phyloP scores from a whole-genome alignment of 495 filamentous ascomycete species.

The Penicillium silybi region DNA sequence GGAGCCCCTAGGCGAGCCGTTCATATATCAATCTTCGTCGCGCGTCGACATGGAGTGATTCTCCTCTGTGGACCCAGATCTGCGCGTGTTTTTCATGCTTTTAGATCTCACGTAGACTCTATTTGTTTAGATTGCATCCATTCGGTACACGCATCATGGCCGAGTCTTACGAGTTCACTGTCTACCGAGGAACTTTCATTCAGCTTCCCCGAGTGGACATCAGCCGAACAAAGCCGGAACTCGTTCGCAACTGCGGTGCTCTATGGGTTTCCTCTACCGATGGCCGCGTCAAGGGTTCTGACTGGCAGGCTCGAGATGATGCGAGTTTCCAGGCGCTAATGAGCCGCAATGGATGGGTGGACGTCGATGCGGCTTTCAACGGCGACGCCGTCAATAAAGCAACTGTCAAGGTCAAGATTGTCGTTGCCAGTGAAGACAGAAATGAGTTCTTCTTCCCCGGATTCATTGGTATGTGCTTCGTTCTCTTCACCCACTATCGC shows the following conservation, averaged over 20 bases:
- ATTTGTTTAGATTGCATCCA: not conserved
- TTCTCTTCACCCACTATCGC: not conserved
- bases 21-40: constrained; percentile 12
- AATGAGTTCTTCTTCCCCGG: constrained; percentile 86
- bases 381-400: not conserved
- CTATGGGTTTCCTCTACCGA: constrained; percentile 58
- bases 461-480: constrained; percentile 64
- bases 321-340: constrained; percentile 37
- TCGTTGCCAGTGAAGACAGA: constrained; percentile 31
- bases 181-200: constrained; percentile 49
- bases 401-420: constrained; percentile 19
- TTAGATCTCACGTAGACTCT: not conserved
- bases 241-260: constrained; percentile 48
- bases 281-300: constrained; percentile 55
- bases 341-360: constrained; percentile 43
- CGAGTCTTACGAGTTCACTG: constrained; percentile 16
- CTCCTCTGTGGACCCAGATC: not conserved
- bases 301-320: constrained; percentile 33
- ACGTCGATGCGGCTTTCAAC: constrained; percentile 2
- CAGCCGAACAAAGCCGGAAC: constrained; percentile 16
- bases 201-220: constrained; percentile 30
- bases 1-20: too few relatives aligned
- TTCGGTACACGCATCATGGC: constrained; percentile 11
- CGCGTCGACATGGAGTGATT: constrained; percentile 2
- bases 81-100: not conserved